These are phyloP conservation scores for Sporothrix pallida DNA, from an alignment of 2,329 filamentous ascomycete genomes.

Conservation along the genomic window DNA sequence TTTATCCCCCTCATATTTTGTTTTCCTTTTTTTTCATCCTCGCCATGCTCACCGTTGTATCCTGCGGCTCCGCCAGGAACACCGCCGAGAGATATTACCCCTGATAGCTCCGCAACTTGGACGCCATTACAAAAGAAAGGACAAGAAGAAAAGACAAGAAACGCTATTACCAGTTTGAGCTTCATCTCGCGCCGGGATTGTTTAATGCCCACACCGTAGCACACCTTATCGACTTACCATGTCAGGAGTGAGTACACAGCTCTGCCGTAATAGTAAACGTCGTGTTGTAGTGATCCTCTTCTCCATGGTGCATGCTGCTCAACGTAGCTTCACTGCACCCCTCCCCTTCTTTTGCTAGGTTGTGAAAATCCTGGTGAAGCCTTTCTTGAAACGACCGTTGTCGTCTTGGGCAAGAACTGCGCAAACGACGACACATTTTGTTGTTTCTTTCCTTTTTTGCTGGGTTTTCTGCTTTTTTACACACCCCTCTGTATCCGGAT, in stretches of 20 bases:
- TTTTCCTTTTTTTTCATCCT: neutral
- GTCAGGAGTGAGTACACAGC: neutral
- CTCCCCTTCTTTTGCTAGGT: neutral
- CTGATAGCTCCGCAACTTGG: neutral
- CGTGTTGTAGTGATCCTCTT: neutral
- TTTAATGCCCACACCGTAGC: neutral
- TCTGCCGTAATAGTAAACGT: neutral
- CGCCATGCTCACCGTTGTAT: too few relatives aligned
- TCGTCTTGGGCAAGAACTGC: too few relatives aligned
- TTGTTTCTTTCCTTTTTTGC: too few relatives aligned
- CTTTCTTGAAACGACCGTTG: too few relatives aligned
- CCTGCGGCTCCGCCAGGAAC: neutral
- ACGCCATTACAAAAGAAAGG: neutral
- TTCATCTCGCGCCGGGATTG: constrained; percentile 8
- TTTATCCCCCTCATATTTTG: neutral
- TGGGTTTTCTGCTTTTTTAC: too few relatives aligned
- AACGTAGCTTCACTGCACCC: neutral
- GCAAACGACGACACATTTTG: too few relatives aligned
- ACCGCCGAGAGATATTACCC: neutral
- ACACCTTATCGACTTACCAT: neutral
- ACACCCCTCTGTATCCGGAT: constrained; percentile 1
- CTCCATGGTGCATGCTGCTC: neutral
- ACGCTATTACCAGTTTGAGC: neutral
- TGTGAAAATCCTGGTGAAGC: neutral
- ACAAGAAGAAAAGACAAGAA: neutral